Evolutionary conservation across 106 monocot genomes (phyloP).

Genomic region (Vanilla planifolia): DNA sequence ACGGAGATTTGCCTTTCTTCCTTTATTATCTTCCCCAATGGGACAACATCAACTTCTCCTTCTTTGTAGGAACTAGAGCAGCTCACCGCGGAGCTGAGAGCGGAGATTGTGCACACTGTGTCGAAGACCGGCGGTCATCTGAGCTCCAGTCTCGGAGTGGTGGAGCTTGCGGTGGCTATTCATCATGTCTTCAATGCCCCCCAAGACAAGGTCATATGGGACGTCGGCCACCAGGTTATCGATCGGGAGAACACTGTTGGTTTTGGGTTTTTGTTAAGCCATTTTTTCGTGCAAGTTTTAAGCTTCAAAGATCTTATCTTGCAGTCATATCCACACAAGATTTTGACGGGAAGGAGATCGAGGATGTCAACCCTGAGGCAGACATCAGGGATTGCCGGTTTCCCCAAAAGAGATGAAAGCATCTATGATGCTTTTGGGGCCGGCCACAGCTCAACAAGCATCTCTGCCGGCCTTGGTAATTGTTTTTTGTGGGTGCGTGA

Average conservation of each 20-base stretch:
- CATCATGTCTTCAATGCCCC: constrained; percentile 85
- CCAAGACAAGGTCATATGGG: constrained; percentile 89
- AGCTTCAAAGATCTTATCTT: constrained; percentile 1
- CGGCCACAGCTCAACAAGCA: constrained; percentile 89
- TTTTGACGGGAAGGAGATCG: constrained; percentile 75
- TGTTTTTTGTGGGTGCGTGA: no score
- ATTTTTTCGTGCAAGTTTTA: constrained; percentile 1
- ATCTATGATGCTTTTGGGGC: constrained; percentile 77
- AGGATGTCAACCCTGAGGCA: constrained; percentile 80
- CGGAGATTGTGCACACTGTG: constrained; percentile 62
- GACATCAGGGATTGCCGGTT: constrained; percentile 77
- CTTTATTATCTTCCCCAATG: neutral
- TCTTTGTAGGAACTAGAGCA: constrained; percentile 63
- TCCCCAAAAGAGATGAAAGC: constrained; percentile 87
- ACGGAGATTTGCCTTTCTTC: neutral
- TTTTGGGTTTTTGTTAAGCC: neutral
- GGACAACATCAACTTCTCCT: neutral
- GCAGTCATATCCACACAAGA: constrained; percentile 88
- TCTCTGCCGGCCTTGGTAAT: constrained; percentile 83
- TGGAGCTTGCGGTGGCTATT: constrained; percentile 76
- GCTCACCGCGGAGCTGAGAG: constrained; percentile 60
- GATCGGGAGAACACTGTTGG: neutral
- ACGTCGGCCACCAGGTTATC: constrained; percentile 83
- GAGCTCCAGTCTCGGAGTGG: constrained; percentile 79
- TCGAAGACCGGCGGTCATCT: constrained; percentile 77